Base-by-base conservation (phyloP, 495 filamentous ascomycete genomes). In the Hapsidospora chrysogenum region DNA sequence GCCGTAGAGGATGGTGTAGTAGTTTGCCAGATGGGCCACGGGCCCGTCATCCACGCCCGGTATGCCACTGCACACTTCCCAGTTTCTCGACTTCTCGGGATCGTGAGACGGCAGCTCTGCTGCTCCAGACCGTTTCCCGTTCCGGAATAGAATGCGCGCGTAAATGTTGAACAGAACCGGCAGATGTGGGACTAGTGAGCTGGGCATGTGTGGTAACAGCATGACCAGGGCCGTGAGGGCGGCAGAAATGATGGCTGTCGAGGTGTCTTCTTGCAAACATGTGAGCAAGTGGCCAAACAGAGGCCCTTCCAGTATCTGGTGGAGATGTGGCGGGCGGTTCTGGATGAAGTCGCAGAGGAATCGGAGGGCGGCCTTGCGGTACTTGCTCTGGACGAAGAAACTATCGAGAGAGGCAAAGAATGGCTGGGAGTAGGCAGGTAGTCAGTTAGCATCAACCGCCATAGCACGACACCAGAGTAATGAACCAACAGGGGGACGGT, bases 1-100 rank as follows among this genome's bases (percentile, higher is more conserved):
- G 9, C 79, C 79, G 40, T 85, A 85, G 2, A 85, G 57, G 29
- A 80, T 72, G 7, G 84, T 72, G 64, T 94, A 74, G 64, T 93
- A 68, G 46, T 84, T 51, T 45, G 75, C 44, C 45, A 94, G 49
- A 50, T 89, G 57, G 45, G 81, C 80, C 27, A 78, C 58, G 39
- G 76, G 53, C 45, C 68, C 49, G 46, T 70, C 69, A 27, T 72
- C 66, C 23, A 58, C 56, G 34, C 74, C 68, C 10, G 72, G 57
- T 3, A 70, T 61, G 26, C 67, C 61, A 3, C 67, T 44, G 11
- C 67, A 47, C 39, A 70, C 72, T 26, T 78, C 72, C 79, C 79
- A 85, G 39, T 45, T n/a, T 30, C 49, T 36, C 50, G 53, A 19
- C 25, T 47, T 41, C 27, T 51, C 43, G 20, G 44, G 45, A 6